phyloP scores from a whole-genome alignment of 768 basidiomycete genomes.

The Gyrodon lividus region DNA sequence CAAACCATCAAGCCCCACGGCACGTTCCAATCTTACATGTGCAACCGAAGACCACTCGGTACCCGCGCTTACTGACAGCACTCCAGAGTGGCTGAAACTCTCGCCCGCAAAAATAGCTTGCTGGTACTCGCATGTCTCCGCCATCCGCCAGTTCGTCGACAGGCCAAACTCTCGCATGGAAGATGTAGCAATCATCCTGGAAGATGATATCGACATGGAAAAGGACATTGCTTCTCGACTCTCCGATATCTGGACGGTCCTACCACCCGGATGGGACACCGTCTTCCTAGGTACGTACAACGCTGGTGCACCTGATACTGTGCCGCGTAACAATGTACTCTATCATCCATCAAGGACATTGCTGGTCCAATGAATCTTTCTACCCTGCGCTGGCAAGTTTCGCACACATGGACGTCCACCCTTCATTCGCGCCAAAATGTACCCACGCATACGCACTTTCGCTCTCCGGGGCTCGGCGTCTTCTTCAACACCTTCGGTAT shows the following conservation, averaged over 20 bases:
- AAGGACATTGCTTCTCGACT: conserved; percentile 48
- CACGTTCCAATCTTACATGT: conserved; percentile 39
- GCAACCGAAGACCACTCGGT: conserved; percentile 42
- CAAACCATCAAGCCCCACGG: not conserved
- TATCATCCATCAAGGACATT: conserved; percentile 54
- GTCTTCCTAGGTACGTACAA: conserved; percentile 59
- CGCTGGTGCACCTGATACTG: not conserved
- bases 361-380: conserved; percentile 70
- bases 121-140: conserved; percentile 65
- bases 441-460: conserved; percentile 74
- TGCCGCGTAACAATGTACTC: conserved; percentile 3
- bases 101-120: conserved; percentile 63
- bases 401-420: conserved; percentile 42
- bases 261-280: conserved; percentile 70
- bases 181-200: conserved; percentile 56
- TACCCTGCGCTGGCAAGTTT: conserved; percentile 37
- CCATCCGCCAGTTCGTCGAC: conserved; percentile 44
- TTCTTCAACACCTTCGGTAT: conserved; percentile 57
- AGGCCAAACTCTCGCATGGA: conserved; percentile 26
- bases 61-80: conserved; percentile 30
- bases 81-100: conserved; percentile 51
- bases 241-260: conserved; percentile 42
- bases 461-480: conserved; percentile 54
- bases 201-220: conserved; percentile 83
- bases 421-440: conserved; percentile 62